Percentiles rank a stretch among this genome's conserved stretches.
Evolutionary conservation across 202 grass and related monocot genomes (phyloP).

Genomic region (Alloteropsis angusta): DNA sequence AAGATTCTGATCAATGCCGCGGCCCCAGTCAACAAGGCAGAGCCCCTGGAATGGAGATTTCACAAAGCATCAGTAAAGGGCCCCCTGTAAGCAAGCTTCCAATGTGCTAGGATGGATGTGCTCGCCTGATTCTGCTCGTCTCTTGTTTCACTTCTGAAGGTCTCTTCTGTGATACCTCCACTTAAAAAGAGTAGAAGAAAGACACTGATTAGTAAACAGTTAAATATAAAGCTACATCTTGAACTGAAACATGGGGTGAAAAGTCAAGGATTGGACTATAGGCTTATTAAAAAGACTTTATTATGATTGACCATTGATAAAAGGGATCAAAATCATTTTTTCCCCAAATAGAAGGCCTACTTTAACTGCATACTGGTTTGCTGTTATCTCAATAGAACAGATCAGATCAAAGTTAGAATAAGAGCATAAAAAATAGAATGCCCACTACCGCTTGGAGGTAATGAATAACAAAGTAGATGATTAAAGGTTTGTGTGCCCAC

Average conservation of each 20-base stretch:
- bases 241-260: not conserved
- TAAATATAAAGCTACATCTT: not conserved
- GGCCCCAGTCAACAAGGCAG: conserved; percentile 90
- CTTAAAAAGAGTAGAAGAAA: conserved; percentile 34
- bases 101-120: not conserved
- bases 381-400: not conserved
- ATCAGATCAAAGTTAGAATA: not conserved
- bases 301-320: not conserved
- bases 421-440: not conserved
- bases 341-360: not conserved
- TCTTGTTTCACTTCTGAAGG: conserved; percentile 54
- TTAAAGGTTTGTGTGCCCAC: conserved; percentile 14
- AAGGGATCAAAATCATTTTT: not conserved
- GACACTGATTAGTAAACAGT: not conserved
- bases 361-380: not conserved
- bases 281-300: not conserved
- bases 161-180: conserved; percentile 50
- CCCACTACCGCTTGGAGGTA: not conserved
- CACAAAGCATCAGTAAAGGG: conserved; percentile 11
- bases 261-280: not conserved
- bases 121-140: conserved; percentile 52
- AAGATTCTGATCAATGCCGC: conserved; percentile 71
- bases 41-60: conserved; percentile 55
- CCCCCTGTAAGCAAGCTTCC: not conserved
- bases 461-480: conserved; percentile 18